Conservation (phyloP, 106 monocot species). For the Dioscorea alata region DNA sequence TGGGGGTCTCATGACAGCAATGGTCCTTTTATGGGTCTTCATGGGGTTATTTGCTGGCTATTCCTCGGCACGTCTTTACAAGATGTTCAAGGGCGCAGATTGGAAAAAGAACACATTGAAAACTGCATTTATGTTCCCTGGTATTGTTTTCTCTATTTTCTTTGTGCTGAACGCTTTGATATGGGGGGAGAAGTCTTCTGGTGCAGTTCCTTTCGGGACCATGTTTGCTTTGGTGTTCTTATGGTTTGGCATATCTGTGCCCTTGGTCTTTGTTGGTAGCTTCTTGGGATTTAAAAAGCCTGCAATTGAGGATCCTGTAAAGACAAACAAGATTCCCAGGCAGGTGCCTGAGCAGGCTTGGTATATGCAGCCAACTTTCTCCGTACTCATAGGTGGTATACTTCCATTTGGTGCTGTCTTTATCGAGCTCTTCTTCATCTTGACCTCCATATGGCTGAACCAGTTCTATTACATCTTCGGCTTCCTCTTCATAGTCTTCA, state of each 20-base stretch:
- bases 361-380: conserved; percentile 31
- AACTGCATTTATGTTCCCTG: conserved; percentile 53
- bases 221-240: conserved; percentile 32
- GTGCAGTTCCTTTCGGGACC: conserved; percentile 38
- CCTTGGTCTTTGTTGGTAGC: conserved; percentile 29
- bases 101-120: conserved; percentile 58
- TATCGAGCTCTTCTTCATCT: conserved; percentile 36
- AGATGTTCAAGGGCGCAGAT: conserved; percentile 55
- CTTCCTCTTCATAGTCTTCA: conserved; percentile 50
- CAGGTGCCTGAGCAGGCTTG: conserved; percentile 36
- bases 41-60: conserved; percentile 54
- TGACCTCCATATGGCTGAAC: conserved; percentile 38
- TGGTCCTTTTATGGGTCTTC: conserved; percentile 56
- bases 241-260: conserved; percentile 35
- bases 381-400: conserved; percentile 22
- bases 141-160: conserved; percentile 32
- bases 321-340: conserved; percentile 32
- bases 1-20: conserved; percentile 53
- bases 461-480: conserved; percentile 40
- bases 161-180: conserved; percentile 54
- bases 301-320: conserved; percentile 23
- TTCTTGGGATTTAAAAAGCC: conserved; percentile 33
- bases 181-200: conserved; percentile 54
- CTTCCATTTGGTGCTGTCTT: conserved; percentile 34
- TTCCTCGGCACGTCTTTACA: conserved; percentile 43